phyloP scores from a whole-genome alignment of 352 stramenopile genomes.

The Globisporangium solare region DNA sequence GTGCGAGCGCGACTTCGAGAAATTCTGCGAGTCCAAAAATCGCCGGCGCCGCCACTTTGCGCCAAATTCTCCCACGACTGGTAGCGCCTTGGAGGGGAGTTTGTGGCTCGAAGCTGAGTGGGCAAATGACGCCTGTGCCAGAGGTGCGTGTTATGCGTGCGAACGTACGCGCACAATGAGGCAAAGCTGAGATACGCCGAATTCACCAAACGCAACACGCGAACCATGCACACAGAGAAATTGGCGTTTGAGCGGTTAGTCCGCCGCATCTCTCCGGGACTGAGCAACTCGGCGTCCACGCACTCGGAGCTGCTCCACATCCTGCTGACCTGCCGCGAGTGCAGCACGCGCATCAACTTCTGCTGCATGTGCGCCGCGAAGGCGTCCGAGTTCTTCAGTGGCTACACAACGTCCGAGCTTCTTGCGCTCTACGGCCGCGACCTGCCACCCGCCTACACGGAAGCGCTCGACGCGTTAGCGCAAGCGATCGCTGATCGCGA shows the following conservation, averaged over 20 bases:
- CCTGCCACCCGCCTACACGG: constrained; percentile 43
- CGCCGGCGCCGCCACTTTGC: constrained; percentile 6
- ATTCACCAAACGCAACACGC: too few species aligned
- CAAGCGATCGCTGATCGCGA: constrained; percentile 37
- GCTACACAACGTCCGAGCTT: constrained; percentile 47
- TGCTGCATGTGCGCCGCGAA: constrained; percentile 39
- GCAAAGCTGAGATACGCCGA: not conserved
- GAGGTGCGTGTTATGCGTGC: constrained; percentile 21
- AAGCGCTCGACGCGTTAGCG: constrained; percentile 37
- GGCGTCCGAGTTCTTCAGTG: constrained; percentile 59
- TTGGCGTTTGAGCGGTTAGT: constrained; percentile 49
- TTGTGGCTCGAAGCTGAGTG: constrained; percentile 33
- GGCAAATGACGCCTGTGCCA: constrained; percentile 28
- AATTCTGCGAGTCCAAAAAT: constrained; percentile 39
- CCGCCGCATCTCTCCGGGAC: constrained; percentile 53
- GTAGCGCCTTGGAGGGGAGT: constrained; percentile 7
- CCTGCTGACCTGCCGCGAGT: constrained; percentile 49
- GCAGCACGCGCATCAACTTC: constrained; percentile 49
- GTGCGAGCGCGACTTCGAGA: constrained; percentile 46
- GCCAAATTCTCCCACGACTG: constrained; percentile 1
- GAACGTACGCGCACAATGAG: too few species aligned
- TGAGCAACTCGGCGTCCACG: constrained; percentile 50
- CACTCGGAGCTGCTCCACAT: constrained; percentile 54
- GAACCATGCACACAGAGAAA: constrained; percentile 29
- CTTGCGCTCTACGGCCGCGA: constrained; percentile 49